A percentile compares a stretch with the other conserved stretches of the same genome.
Conservation (phyloP, 345 rosid species). For the Bruguiera sexangula region DNA sequence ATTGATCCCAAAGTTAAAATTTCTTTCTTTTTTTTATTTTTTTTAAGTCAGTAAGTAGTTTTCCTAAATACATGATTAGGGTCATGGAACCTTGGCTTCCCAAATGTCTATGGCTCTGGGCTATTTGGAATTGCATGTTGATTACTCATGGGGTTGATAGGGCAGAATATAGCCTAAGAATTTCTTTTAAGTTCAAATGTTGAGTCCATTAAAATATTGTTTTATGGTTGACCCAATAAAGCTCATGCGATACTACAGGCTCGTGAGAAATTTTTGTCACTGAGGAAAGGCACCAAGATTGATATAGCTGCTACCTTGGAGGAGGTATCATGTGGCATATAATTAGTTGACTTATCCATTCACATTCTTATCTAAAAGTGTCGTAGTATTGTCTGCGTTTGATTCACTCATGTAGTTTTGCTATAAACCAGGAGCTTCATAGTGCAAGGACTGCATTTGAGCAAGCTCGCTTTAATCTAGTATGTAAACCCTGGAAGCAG, state of each 20-base stretch:
- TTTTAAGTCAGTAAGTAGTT: no score
- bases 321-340: conserved; percentile 52
- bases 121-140: no score
- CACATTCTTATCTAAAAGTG: conserved; percentile 5
- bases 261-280: conserved; percentile 90
- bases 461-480: conserved; percentile 90
- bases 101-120: no score
- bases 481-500: conserved; percentile 25
- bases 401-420: background rate
- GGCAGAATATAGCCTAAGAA: no score
- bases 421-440: conserved; percentile 74
- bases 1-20: no score
- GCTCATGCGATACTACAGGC: conserved; percentile 41
- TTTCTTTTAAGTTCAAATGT: no score
- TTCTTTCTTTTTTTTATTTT: no score
- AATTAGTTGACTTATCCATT: background rate
- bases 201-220: no score
- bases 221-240: no score
- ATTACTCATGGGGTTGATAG: no score
- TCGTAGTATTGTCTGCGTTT: background rate
- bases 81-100: no score
- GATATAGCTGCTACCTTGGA: conserved; percentile 69
- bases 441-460: conserved; percentile 83
- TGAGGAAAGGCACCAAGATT: conserved; percentile 85
- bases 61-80: no score